Base-by-base conservation (phyloP, 169 alveolate genomes). In the Fabrea salina region DNA sequence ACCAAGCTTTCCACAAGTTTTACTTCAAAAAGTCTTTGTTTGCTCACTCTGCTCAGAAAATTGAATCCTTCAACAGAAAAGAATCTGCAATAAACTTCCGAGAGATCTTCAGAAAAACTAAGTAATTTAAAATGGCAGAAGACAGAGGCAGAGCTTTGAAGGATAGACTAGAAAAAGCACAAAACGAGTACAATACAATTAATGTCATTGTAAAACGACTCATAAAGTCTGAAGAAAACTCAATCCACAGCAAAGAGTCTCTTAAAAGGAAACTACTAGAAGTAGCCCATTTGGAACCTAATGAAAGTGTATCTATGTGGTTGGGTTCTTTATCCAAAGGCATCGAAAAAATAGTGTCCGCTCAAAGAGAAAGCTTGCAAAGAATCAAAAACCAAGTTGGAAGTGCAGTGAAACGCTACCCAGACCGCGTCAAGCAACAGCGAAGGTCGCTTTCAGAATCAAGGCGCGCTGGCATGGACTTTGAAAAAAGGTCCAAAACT, bases 151-250 rank as follows among this genome's bases (percentile, higher is more conserved):
- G 74, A 5, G 51, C n/a, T 1, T 61, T 33, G 25, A 61, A 61
- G 39, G 74, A 61, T 11, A 13, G 11, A 61, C 74, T 33, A 16
- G 74, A 61, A 16, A 47, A 47, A 47, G 56, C 16, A 47, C 19
- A n/a, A 1, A 25, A n/a, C 0, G 56, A 47, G 19, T 47, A n/a
- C 56, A 47, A n/a, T 16, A 25, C 56, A 47, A n/a, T 47, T 16
- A n/a, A 47, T 25, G 16, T 25, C 16, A 30, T 61, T 35, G 25
- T 61, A 25, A 61, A 61, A 30, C 32, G 39, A 61, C 32, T 61
- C 51, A 37, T 61, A n/a, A 61, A 61, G 39, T n/a, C 74, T 11
- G 74, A 61, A 61, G 74, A 61, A 61, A 61, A 35, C 50, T 33
- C 39, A 16, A 61, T 61, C 50, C 74, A 61, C 16, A 37, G 54